Conservation (phyloP, 2,329 filamentous ascomycete species). For the Beauveria sp. region DNA sequence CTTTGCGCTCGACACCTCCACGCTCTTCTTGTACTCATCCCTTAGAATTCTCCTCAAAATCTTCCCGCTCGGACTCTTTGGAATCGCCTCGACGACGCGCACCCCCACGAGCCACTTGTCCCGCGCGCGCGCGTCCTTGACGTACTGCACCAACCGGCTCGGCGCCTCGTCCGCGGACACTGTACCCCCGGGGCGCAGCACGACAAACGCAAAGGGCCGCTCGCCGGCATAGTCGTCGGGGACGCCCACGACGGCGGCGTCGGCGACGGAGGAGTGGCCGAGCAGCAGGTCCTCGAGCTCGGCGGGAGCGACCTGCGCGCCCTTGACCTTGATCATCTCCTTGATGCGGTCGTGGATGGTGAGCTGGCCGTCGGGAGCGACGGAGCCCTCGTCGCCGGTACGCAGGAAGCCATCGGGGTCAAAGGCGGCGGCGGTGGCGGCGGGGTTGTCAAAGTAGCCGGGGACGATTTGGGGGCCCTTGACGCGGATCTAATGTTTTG, state of each 20-base stretch:
- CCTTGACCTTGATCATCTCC: slow-evolving; percentile 51
- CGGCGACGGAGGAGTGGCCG: slow-evolving; percentile 64
- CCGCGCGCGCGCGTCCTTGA: slow-evolving; percentile 49
- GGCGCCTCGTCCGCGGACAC: slow-evolving; percentile 31
- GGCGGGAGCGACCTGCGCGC: slow-evolving; percentile 74
- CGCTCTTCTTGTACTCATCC: background rate
- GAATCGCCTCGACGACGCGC: slow-evolving; percentile 49
- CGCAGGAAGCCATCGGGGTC: slow-evolving; percentile 61
- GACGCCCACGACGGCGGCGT: slow-evolving; percentile 71
- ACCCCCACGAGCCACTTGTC: slow-evolving; percentile 51
- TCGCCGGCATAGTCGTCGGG: slow-evolving; percentile 56
- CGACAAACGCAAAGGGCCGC: slow-evolving; percentile 54
- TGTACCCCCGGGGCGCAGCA: slow-evolving; percentile 51
- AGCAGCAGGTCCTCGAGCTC: slow-evolving; percentile 77
- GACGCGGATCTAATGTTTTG: slow-evolving; percentile 46
- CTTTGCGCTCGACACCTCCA: background rate
- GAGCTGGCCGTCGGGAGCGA: slow-evolving; percentile 65
- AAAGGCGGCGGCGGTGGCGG: slow-evolving; percentile 69
- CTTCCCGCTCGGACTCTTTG: slow-evolving; percentile 59
- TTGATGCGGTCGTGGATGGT: slow-evolving; percentile 65
- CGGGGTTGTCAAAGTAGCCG: slow-evolving; percentile 73
- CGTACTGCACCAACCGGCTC: slow-evolving; percentile 36
- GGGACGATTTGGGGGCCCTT: slow-evolving; percentile 64
- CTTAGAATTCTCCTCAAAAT: slow-evolving; percentile 42
- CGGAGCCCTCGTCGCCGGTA: slow-evolving; percentile 71